A percentile compares a stretch with the other conserved stretches of the same genome.
Evolutionary conservation across 2,329 filamentous ascomycete species (phyloP).

Genomic region (Phialocephala subalpina): DNA sequence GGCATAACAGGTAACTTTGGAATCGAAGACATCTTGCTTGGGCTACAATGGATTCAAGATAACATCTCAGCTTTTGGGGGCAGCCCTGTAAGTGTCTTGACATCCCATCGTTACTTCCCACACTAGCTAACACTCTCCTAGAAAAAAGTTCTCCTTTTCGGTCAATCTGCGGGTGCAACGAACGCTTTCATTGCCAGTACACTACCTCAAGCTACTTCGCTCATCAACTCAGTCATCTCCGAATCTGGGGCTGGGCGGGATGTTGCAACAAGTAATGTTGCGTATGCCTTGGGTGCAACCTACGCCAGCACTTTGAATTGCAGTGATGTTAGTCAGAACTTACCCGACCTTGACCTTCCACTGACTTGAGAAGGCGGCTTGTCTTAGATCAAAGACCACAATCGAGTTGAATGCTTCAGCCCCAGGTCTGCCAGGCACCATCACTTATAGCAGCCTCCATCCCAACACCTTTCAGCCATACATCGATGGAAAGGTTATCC

Average conservation of each 20-base stretch:
- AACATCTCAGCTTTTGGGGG: slow-evolving; percentile 67
- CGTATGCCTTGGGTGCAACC: slow-evolving; percentile 26
- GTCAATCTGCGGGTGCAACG: slow-evolving; percentile 66
- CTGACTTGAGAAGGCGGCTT: background rate
- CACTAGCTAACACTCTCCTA: slow-evolving; percentile 14
- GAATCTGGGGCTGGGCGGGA: slow-evolving; percentile 24
- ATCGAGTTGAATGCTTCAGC: background rate
- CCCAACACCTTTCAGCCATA: slow-evolving; percentile 13
- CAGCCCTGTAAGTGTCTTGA: slow-evolving; percentile 54
- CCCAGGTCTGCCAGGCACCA: background rate
- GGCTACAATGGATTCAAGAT: slow-evolving; percentile 64
- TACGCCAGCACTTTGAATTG: slow-evolving; percentile 38
- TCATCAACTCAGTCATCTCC: slow-evolving; percentile 15
- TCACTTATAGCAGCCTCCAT: slow-evolving; percentile 17
- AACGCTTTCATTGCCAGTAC: slow-evolving; percentile 49
- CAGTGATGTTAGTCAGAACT: slow-evolving; percentile 33
- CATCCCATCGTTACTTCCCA: background rate
- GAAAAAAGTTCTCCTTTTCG: slow-evolving; percentile 56
- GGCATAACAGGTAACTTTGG: slow-evolving; percentile 50
- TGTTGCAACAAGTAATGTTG: slow-evolving; percentile 27
- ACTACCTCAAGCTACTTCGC: slow-evolving; percentile 40
- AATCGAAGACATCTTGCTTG: slow-evolving; percentile 64
- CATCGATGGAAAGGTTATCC: slow-evolving; percentile 41
- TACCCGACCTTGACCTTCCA: background rate
- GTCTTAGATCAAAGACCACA: background rate